phyloP scores from a whole-genome alignment of 139 green algal genomes.

The Spirogloea muscicola region DNA sequence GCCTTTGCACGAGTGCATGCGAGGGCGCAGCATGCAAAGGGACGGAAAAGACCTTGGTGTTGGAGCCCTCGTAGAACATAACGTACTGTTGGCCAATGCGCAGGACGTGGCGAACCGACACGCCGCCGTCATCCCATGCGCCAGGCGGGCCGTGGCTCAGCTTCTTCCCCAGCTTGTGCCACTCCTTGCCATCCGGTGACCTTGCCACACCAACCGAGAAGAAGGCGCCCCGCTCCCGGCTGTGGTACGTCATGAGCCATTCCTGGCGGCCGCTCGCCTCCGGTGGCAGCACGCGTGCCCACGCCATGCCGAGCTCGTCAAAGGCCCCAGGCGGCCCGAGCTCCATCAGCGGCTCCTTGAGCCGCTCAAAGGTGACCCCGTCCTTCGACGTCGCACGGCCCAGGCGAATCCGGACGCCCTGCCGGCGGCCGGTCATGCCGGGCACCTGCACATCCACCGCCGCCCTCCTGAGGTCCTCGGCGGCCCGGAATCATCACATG shows the following conservation, averaged over 20 bases:
- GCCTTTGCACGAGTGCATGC: too few species aligned
- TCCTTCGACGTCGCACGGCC: background rate
- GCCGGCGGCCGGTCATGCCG: background rate
- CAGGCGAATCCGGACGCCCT: background rate
- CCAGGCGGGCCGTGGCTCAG: background rate
- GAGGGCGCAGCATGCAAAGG: too few species aligned
- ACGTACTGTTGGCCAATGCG: too few species aligned
- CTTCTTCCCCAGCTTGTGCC: conserved; percentile 17
- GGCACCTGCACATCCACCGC: too few species aligned
- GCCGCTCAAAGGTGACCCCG: background rate
- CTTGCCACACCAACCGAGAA: background rate
- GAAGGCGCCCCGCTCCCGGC: background rate
- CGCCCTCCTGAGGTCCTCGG: too few species aligned
- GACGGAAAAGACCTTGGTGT: too few species aligned
- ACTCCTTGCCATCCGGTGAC: background rate
- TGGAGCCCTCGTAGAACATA: too few species aligned
- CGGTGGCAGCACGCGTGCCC: background rate
- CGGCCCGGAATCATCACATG: too few species aligned
- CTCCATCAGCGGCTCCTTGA: background rate
- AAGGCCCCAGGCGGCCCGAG: background rate
- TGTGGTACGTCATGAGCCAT: conserved; percentile 35
- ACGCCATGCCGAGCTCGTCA: conserved; percentile 13
- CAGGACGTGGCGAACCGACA: conserved; percentile 21
- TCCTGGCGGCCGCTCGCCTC: background rate
- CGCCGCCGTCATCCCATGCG: conserved; percentile 17